Evolutionary conservation across 768 basidiomycete species (phyloP).

Genomic region (Suillus subalutaceus): DNA sequence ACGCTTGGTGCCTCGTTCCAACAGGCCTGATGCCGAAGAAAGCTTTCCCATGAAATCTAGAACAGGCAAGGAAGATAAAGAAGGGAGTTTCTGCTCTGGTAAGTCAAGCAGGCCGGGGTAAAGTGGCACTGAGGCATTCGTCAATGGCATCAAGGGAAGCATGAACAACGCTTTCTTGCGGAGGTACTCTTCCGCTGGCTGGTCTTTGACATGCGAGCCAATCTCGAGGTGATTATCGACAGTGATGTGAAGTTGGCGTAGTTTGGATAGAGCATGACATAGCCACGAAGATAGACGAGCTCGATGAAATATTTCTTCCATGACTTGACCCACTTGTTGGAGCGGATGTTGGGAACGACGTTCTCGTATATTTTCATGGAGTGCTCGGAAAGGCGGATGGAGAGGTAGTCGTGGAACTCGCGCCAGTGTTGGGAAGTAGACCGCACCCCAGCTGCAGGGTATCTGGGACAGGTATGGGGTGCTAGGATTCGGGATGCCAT

Average conservation of each 20-base stretch:
- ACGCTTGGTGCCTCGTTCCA: too few relatives aligned
- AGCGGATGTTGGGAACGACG: slow-evolving; percentile 76
- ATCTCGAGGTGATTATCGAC: slow-evolving; percentile 88
- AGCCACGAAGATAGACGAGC: slow-evolving; percentile 77
- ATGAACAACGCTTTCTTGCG: slow-evolving; percentile 67
- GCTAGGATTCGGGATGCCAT: slow-evolving; percentile 42
- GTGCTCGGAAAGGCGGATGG: slow-evolving; percentile 64
- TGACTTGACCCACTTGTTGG: slow-evolving; percentile 77
- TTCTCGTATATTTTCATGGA: slow-evolving; percentile 34
- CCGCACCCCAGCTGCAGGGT: slow-evolving; percentile 90
- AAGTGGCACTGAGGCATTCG: slow-evolving; percentile 19
- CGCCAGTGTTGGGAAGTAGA: slow-evolving; percentile 90
- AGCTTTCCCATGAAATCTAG: too few relatives aligned
- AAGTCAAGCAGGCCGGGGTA: slow-evolving; percentile 54
- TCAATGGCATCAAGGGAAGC: slow-evolving; percentile 66
- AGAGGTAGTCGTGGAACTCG: slow-evolving; percentile 81
- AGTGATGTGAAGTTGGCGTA: slow-evolving; percentile 70
- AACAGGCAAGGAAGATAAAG: slow-evolving; percentile 59
- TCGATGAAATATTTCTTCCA: slow-evolving; percentile 95
- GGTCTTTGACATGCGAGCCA: slow-evolving; percentile 74
- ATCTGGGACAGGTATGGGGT: slow-evolving; percentile 85
- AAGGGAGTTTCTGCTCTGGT: slow-evolving; percentile 55
- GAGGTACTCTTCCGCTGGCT: slow-evolving; percentile 45
- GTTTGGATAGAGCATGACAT: slow-evolving; percentile 90
- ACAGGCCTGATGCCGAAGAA: too few relatives aligned